Evolutionary conservation across 208 protist species (phyloP), one percentile per base, ranked within the genome.

Genomic region (Vickermania ingenoplastis): DNA sequence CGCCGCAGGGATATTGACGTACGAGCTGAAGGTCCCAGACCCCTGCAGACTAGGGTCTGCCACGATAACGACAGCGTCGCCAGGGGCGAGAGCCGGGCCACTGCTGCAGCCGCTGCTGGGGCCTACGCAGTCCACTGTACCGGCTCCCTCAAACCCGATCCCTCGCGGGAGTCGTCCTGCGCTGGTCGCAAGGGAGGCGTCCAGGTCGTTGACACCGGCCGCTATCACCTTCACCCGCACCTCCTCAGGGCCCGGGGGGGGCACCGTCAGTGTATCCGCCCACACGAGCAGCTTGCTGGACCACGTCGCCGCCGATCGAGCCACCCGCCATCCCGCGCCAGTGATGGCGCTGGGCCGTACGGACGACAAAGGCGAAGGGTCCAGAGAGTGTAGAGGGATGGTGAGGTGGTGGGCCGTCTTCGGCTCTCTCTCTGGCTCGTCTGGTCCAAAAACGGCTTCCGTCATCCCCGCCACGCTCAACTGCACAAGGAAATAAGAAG

Each of bases 11-110:
- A 87, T 78, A 1, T 82, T 24, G 3, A 75, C 77, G 54, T 89
- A 93, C 52, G 89, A 77, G 53, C 74, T 77, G 65, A 93, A 86
- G 1, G 79, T 78, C 14, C 86, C 86, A 7, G 78, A 70, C 41
- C 22, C 56, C 22, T 56, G 50, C 7, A 67, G 41, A 11, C 53
- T 71, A 7, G 82, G 52, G 59, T 90, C 78, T 1, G 71, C 66
- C 14, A 83, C 25, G 67, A 94, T 86, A 5, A 72, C 63, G 21
- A 94, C 87, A 24, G 75, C 71, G 55, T 91, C 79, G 4, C 87
- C 83, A 3, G 79, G 70, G 1, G 54, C 41, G 13, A 89, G 36
- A n/a, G n/a, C n/a, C n/a, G n/a, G n/a, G n/a, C n/a, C n/a, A n/a
- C n/a, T n/a, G 53, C 75, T 56, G 49, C 21, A 28, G 50, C 23